Evolutionary conservation across 2,329 filamentous ascomycete genomes (phyloP), one percentile per base, ranked within the genome.

Genomic region (Teratosphaeria pseudoeucalypti): DNA sequence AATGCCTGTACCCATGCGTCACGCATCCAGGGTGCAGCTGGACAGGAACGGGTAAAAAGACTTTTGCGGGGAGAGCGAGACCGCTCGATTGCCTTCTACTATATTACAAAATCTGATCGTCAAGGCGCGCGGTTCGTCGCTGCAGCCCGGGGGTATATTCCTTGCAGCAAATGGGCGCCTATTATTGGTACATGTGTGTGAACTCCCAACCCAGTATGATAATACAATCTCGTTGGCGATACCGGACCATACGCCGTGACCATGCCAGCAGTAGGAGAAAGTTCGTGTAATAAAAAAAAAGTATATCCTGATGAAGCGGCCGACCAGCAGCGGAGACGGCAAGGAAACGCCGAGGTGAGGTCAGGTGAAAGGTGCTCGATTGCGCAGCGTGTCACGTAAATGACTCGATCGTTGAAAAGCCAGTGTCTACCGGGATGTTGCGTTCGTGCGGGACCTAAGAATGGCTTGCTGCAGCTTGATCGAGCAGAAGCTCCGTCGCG

Each of bases 71-170:
- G 19, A 23, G 43, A 49, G 43, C 43, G 6, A 49, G 16, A 49
- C 16, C 23, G 43, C 43, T 49, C 43, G 43, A 10, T 19, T 49
- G 43, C 10, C 4, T 49, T 23, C 29, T 39, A 39, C 19, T 5
- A 49, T 49, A 49, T 49, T 49, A 49, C 19, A 49, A 19, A 49
- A 49, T 39, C n/a, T 6, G 23, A 49, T 19, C 43, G 43, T 49
- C 53, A 54, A 54, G 53, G 53, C 53, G 53, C 53, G 53, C 53
- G 34, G n/a, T 16, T 54, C 10, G 7, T 54, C 53, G 53, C 53
- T 32, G 53, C 53, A 54, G 53, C 53, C 53, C 16, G 53, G 53
- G 52, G 53, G 53, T 54, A 54, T 54, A 54, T 54, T 34, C 53
- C 53, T 32, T 54, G 26, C 27, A 7, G 26, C 27, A 7, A 11